Evolutionary conservation across 345 rosid genomes (phyloP).

Genomic region (Odontarrhena argentea): DNA sequence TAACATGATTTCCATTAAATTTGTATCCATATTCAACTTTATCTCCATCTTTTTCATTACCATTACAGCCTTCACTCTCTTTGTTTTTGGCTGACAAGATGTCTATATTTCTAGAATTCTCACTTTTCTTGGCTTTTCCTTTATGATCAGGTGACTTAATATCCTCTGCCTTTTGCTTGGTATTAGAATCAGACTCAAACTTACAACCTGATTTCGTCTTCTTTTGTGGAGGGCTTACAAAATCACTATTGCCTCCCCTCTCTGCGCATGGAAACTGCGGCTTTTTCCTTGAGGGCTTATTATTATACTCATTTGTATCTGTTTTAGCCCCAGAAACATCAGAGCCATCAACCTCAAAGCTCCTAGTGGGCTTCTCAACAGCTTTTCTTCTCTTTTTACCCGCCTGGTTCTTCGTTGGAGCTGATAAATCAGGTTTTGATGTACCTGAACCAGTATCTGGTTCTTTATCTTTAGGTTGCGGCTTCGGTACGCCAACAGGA

Average conservation of each 20-base stretch:
- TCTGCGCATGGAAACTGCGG: slow-evolving; percentile 44
- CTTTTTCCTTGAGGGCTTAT: slow-evolving; percentile 57
- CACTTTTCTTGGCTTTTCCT: slow-evolving; percentile 35
- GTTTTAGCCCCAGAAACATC: slow-evolving; percentile 38
- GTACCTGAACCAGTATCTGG: slow-evolving; percentile 27
- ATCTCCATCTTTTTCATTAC: slow-evolving; percentile 42
- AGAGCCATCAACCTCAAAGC: slow-evolving; percentile 42
- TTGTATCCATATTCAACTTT: slow-evolving; percentile 34
- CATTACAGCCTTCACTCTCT: slow-evolving; percentile 32
- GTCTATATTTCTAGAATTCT: slow-evolving; percentile 33
- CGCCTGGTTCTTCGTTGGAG: slow-evolving; percentile 36
- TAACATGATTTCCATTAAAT: slow-evolving; percentile 26
- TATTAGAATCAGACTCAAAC: slow-evolving; percentile 21
- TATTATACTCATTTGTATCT: slow-evolving; percentile 28
- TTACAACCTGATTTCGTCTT: slow-evolving; percentile 39
- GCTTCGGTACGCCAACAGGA: slow-evolving; percentile 36
- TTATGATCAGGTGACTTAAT: slow-evolving; percentile 25
- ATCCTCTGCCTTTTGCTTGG: slow-evolving; percentile 27
- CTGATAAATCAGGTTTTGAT: slow-evolving; percentile 35
- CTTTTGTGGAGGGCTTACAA: slow-evolving; percentile 44
- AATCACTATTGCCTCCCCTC: slow-evolving; percentile 41
- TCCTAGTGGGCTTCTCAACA: slow-evolving; percentile 42
- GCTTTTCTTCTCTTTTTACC: slow-evolving; percentile 49
- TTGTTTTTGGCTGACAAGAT: slow-evolving; percentile 35
- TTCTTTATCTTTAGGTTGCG: slow-evolving; percentile 36